Evolutionary conservation across 164 flowering plant genomes (phyloP), one percentile per base, ranked within the genome.

Genomic region (Litsea cubeba): DNA sequence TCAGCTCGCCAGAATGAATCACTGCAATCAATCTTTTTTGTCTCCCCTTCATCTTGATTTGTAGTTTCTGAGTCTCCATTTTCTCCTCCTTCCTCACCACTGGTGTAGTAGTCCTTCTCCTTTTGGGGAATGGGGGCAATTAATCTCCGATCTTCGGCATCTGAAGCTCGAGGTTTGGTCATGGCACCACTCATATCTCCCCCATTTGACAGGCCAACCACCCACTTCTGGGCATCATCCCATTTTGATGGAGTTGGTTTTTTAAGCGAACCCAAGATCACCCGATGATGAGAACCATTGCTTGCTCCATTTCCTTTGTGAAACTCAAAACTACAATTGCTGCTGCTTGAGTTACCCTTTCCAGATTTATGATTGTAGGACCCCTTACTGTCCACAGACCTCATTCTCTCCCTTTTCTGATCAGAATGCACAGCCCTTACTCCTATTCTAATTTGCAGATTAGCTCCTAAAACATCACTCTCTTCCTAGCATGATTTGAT

Each of bases 191-290:
- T 81, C 20, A 72, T 84, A 12, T 90, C 91, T 25, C 35, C 76
- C 15, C 76, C 76, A 30, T 62, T 85, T 71, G 98, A 88, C 22
- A 91, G 73, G 22, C 96, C 94, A 25, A 85, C 89, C 6, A 95
- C 85, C 99, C 99, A 95, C 75, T 93, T 93, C 74, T 93, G 97
- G 15, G 99, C 99, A 80, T 95, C 99, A 71, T 95, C 99, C 99
- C 99, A 95, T 80, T 95, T 95, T 0, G 98, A 95, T 58, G 99
- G 96, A 7, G 98, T 84, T 1, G 94, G 97, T 74, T 92, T 92
- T 18, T 30, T 66, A 35, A 71, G 67, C 23, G 75, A 71, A 24
- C 93, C 93, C 49, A 90, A 73, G 2, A 87, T 87, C 5, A 81
- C 82, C 57, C 94, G 83, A 62, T 87, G 90, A 76, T 79, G 91